Percentiles rank a stretch among this genome's conserved stretches.
These are phyloP conservation scores for Quercus ilex DNA, from an alignment of 306 rosid genomes.

Conservation along the genomic window DNA sequence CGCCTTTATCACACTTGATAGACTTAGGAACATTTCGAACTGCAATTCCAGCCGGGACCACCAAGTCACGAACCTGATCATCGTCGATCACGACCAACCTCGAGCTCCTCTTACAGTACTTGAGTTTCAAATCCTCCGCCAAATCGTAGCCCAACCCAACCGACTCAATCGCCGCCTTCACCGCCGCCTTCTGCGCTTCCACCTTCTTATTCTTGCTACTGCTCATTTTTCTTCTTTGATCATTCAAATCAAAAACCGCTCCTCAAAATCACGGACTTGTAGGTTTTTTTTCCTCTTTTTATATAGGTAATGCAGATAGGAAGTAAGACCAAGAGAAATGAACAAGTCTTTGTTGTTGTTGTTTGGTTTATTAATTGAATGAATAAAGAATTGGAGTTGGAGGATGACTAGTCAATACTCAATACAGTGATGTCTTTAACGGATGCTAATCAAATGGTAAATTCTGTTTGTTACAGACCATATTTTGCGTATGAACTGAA, in stretches of 20 bases:
- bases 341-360: too few relatives aligned
- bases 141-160: conserved; percentile 71
- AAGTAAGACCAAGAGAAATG: too few relatives aligned
- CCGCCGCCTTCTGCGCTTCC: conserved; percentile 30
- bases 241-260: background rate
- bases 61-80: conserved; percentile 33
- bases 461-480: too few relatives aligned
- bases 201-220: background rate
- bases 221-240: background rate
- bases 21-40: conserved; percentile 69
- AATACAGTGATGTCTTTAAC: too few relatives aligned
- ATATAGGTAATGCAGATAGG: too few relatives aligned
- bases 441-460: too few relatives aligned
- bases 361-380: too few relatives aligned
- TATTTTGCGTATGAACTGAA: too few relatives aligned
- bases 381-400: too few relatives aligned
- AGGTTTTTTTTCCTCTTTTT: too few relatives aligned
- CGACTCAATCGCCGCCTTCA: conserved; percentile 39
- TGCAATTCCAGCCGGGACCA: conserved; percentile 59
- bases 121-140: conserved; percentile 58
- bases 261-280: background rate
- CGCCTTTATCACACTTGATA: conserved; percentile 84
- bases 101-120: conserved; percentile 44
- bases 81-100: conserved; percentile 48
- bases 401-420: too few relatives aligned